A percentile compares a stretch with the other conserved stretches of the same genome.
These are phyloP conservation scores for Suhomyces atakaporum DNA, from an alignment of 1,139 yeast species.

Conservation along the genomic window DNA sequence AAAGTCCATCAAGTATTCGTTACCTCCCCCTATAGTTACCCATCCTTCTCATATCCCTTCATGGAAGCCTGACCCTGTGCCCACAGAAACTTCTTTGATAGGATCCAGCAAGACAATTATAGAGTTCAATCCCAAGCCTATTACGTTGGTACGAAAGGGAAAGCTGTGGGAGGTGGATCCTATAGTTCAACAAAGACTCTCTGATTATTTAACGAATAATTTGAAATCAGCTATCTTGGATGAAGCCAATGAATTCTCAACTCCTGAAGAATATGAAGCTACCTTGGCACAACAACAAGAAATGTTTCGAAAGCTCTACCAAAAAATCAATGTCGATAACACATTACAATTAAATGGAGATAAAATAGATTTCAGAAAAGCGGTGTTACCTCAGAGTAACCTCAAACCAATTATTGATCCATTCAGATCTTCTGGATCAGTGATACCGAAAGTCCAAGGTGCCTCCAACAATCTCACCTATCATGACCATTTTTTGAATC, in stretches of 20 bases:
- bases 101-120: conserved; percentile 37
- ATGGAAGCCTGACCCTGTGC: conserved; percentile 54
- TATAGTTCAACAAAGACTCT: conserved; percentile 43
- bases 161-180: conserved; percentile 29
- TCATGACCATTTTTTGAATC: conserved; percentile 73
- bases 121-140: conserved; percentile 34
- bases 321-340: conserved; percentile 38
- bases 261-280: conserved; percentile 37
- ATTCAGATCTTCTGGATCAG: conserved; percentile 38
- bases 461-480: conserved; percentile 51
- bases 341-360: conserved; percentile 46
- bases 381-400: conserved; percentile 46
- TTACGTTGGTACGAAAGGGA: conserved; percentile 25
- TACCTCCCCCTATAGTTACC: conserved; percentile 65
- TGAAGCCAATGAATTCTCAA: conserved; percentile 39
- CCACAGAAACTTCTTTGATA: conserved; percentile 40
- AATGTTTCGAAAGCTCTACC: conserved; percentile 29
- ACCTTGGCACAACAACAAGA: conserved; percentile 35
- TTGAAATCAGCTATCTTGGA: conserved; percentile 44
- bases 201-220: conserved; percentile 54
- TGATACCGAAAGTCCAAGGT: conserved; percentile 45
- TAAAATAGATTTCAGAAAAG: conserved; percentile 45
- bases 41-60: conserved; percentile 76
- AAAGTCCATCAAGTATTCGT: conserved; percentile 47
- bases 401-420: conserved; percentile 46